Conservation (phyloP, 169 alveolate species). For the Cystoisospora suis region DNA sequence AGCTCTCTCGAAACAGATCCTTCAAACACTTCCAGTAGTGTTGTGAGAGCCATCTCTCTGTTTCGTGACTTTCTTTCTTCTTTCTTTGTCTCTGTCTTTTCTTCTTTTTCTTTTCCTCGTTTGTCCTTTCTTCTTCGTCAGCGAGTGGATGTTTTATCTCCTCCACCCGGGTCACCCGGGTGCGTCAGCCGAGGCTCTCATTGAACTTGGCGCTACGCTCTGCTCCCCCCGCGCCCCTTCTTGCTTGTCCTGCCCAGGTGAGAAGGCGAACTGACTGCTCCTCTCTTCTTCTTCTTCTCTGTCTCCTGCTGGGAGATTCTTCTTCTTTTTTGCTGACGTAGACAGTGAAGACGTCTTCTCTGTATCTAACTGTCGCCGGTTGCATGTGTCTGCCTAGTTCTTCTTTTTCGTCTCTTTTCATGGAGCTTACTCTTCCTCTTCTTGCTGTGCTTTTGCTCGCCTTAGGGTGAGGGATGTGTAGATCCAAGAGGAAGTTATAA, state of each 20-base stretch:
- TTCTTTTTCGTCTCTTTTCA: too few species aligned
- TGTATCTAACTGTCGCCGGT: neutral
- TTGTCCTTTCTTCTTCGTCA: neutral
- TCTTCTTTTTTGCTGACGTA: neutral
- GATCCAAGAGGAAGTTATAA: too few species aligned
- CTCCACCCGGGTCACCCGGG: slow-evolving; percentile 43
- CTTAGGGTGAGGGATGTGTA: too few species aligned
- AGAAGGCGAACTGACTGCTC: neutral
- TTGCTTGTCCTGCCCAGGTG: slow-evolving; percentile 68
- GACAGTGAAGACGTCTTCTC: neutral
- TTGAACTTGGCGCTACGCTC: slow-evolving; percentile 75
- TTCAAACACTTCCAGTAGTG: too few species aligned
- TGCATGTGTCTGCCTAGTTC: too few species aligned
- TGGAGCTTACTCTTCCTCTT: too few species aligned
- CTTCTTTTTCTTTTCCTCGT: neutral
- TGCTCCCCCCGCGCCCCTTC: slow-evolving; percentile 69
- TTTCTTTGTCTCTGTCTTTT: neutral
- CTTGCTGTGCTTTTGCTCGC: too few species aligned
- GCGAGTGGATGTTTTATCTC: neutral
- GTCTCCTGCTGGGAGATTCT: neutral
- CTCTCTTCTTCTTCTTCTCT: neutral
- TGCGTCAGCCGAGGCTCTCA: slow-evolving; percentile 69
- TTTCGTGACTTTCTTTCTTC: too few species aligned
- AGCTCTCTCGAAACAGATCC: too few species aligned
- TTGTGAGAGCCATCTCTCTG: too few species aligned